Evolutionary conservation across 2,329 filamentous ascomycete species (phyloP).

Genomic region (Drechslerella coelobrocha): DNA sequence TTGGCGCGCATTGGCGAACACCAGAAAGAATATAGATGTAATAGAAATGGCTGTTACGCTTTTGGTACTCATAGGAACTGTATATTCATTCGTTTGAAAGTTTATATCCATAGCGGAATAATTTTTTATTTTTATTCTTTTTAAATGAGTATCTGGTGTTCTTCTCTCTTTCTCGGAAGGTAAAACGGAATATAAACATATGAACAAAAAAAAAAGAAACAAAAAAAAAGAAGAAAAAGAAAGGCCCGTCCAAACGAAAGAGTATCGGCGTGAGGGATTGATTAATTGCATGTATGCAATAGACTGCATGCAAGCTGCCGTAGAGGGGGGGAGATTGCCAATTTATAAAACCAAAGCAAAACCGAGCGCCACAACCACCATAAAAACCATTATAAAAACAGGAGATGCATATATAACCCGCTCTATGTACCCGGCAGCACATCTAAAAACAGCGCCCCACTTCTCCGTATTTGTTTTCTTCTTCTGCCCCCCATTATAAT

Average conservation of each 20-base stretch:
- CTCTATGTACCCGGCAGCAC: not conserved
- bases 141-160: no score
- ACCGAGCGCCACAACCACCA: constrained; percentile 1
- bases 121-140: no score
- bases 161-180: no score
- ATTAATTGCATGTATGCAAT: constrained; percentile 1
- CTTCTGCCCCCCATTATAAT: not conserved
- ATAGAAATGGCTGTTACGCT: not conserved
- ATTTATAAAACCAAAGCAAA: constrained; percentile 4
- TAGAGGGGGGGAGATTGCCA: not conserved
- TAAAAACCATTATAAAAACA: not conserved
- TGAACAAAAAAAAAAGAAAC: not conserved
- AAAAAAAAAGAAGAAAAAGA: not conserved
- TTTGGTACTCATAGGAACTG: not conserved
- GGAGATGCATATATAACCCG: not conserved
- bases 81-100: not conserved
- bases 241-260: not conserved
- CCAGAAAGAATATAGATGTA: not conserved
- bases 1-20: not conserved
- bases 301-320: constrained; percentile 1
- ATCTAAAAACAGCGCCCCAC: not conserved
- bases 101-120: not conserved
- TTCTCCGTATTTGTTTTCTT: not conserved
- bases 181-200: not conserved
- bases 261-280: not conserved